These are phyloP conservation scores for Actinomortierella ambigua DNA, from an alignment of 371 early-diverging fungal genomes.

Conservation along the genomic window DNA sequence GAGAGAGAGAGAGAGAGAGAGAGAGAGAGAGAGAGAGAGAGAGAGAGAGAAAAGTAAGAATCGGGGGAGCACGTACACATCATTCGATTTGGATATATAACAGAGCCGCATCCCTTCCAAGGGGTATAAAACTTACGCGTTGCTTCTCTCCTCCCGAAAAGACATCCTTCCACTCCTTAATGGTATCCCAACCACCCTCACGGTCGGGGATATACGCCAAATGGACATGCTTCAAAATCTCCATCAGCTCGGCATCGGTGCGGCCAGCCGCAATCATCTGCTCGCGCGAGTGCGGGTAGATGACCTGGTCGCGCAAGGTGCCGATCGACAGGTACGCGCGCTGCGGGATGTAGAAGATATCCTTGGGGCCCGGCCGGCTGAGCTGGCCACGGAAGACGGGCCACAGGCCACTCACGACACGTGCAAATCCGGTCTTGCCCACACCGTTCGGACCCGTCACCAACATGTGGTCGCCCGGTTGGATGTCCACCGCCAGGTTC, in stretches of 20 bases:
- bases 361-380: conserved; percentile 63
- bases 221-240: conserved; percentile 74
- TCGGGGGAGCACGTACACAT: too few species aligned
- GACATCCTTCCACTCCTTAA: conserved; percentile 92
- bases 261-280: conserved; percentile 77
- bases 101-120: too few species aligned
- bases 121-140: conserved; percentile 54
- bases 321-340: conserved; percentile 89
- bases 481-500: conserved; percentile 61
- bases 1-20: neutral
- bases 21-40: neutral
- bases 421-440: conserved; percentile 82
- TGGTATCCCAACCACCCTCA: conserved; percentile 89
- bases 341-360: conserved; percentile 90
- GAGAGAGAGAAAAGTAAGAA: neutral
- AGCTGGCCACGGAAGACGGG: conserved; percentile 81
- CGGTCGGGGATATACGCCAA: conserved; percentile 77
- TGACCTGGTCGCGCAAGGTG: conserved; percentile 84
- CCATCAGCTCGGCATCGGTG: conserved; percentile 78
- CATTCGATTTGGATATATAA: neutral
- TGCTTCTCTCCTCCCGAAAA: conserved; percentile 94
- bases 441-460: conserved; percentile 85
- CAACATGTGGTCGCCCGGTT: conserved; percentile 69
- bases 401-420: conserved; percentile 89
- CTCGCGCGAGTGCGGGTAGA: conserved; percentile 85